These are phyloP conservation scores for Ganoderma sinense DNA, from an alignment of 1,284 basidiomycete species.

Conservation along the genomic window DNA sequence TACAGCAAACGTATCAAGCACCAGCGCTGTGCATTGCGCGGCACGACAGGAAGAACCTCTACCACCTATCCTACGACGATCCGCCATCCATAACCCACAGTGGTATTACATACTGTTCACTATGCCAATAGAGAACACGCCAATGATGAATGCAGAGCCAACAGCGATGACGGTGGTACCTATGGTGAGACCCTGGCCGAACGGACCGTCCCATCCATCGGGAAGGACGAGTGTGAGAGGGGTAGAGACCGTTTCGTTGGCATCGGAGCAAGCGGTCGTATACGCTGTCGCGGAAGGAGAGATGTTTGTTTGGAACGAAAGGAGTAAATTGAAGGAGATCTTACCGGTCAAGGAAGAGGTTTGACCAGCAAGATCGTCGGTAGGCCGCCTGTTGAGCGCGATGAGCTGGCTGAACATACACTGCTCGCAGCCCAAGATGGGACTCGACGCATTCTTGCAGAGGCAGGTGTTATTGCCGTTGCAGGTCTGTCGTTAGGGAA, in stretches of 20 bases:
- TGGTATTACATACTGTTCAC: conserved; percentile 55
- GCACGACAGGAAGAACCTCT: background rate
- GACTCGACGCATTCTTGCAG: conserved; percentile 52
- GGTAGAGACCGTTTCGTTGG: conserved; percentile 45
- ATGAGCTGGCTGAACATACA: conserved; percentile 69
- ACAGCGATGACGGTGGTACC: conserved; percentile 54
- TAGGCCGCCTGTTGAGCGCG: conserved; percentile 51
- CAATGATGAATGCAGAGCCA: conserved; percentile 54
- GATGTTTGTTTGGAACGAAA: background rate
- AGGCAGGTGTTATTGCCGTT: conserved; percentile 53
- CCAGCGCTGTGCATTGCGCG: background rate
- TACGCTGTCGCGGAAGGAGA: conserved; percentile 49
- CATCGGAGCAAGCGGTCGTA: conserved; percentile 46
- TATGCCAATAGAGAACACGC: conserved; percentile 52
- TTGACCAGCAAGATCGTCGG: conserved; percentile 63
- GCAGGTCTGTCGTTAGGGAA: conserved; percentile 34
- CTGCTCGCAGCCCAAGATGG: conserved; percentile 61
- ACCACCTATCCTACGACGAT: background rate
- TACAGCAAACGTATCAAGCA: background rate
- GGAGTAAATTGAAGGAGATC: conserved; percentile 23
- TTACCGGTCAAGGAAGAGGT: conserved; percentile 58
- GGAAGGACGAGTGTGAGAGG: conserved; percentile 53
- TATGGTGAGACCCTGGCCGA: conserved; percentile 51
- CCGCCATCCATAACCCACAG: background rate
- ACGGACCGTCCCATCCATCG: conserved; percentile 65